A percentile compares a stretch with the other conserved stretches of the same genome.
These are phyloP conservation scores for Lepidium campestre DNA, from an alignment of 441 rosid genomes.

Conservation along the genomic window DNA sequence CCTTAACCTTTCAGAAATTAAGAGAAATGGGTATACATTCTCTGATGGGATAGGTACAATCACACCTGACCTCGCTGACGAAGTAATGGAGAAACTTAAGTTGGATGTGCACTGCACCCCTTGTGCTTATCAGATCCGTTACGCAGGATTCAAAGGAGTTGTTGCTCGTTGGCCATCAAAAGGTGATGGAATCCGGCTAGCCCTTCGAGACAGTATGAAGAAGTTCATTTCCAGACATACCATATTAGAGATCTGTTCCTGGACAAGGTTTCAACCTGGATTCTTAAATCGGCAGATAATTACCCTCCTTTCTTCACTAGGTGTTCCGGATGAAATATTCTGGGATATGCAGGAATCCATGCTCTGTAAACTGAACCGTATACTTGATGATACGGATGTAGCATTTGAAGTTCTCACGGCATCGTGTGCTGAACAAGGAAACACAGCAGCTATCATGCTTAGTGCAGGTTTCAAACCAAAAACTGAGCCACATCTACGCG, in stretches of 20 bases:
- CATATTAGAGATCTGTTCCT: conserved; percentile 77
- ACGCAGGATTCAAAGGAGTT: conserved; percentile 92
- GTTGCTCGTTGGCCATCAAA: conserved; percentile 88
- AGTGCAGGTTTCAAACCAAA: conserved; percentile 87
- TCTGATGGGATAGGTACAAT: conserved; percentile 92
- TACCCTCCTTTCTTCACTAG: conserved; percentile 56
- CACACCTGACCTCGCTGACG: conserved; percentile 73
- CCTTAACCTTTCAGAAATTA: conserved; percentile 47
- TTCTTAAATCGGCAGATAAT: conserved; percentile 90
- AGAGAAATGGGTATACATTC: conserved; percentile 56
- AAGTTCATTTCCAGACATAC: conserved; percentile 68
- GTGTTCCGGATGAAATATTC: conserved; percentile 65
- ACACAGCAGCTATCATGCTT: conserved; percentile 83
- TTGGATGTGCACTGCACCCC: conserved; percentile 55
- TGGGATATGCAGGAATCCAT: conserved; percentile 73
- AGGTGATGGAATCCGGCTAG: conserved; percentile 54
- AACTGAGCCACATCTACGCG: conserved; percentile 77
- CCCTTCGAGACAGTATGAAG: conserved; percentile 67
- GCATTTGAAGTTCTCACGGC: conserved; percentile 84
- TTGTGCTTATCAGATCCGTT: conserved; percentile 88
- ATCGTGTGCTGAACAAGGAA: conserved; percentile 79
- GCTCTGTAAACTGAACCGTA: conserved; percentile 59
- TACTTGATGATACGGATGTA: conserved; percentile 60
- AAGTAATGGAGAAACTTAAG: conserved; percentile 67
- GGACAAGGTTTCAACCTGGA: conserved; percentile 97